A percentile compares a stretch with the other conserved stretches of the same genome.
Evolutionary conservation across 2,329 filamentous ascomycete species (phyloP).

Genomic region (Pyrenochaeta sp.): DNA sequence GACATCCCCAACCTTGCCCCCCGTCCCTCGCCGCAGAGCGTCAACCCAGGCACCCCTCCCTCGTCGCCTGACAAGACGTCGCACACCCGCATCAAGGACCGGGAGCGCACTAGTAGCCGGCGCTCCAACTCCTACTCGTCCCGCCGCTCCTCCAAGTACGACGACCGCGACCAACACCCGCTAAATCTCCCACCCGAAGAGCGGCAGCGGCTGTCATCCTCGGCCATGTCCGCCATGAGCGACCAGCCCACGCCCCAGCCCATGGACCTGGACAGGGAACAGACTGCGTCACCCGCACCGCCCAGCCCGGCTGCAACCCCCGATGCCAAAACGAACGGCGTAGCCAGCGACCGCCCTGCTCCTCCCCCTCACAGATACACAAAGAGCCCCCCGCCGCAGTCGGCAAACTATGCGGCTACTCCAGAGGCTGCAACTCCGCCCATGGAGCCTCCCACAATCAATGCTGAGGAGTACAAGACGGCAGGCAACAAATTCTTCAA

Average conservation of each 20-base stretch:
- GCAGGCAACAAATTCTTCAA: constrained; percentile 98
- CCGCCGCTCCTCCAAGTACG: constrained; percentile 53
- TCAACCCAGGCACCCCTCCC: constrained; percentile 42
- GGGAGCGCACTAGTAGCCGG: constrained; percentile 35
- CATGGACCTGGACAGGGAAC: constrained; percentile 80
- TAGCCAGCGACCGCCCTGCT: constrained; percentile 61
- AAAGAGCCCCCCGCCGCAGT: constrained; percentile 57
- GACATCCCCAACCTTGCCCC: constrained; percentile 31
- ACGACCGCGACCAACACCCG: constrained; percentile 80
- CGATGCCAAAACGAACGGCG: constrained; percentile 59
- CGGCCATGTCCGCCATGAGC: constrained; percentile 67
- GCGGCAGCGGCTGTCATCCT: constrained; percentile 76
- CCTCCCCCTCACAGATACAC: constrained; percentile 74
- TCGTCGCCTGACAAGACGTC: constrained; percentile 49
- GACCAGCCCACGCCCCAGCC: constrained; percentile 64
- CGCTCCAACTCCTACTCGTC: constrained; percentile 42
- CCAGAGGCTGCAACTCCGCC: constrained; percentile 49
- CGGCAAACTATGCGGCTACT: constrained; percentile 47
- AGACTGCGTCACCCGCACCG: constrained; percentile 62
- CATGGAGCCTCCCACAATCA: constrained; percentile 62
- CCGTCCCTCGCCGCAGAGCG: constrained; percentile 27
- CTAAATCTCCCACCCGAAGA: constrained; percentile 91
- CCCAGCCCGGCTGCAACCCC: constrained; percentile 56
- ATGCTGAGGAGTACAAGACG: constrained; percentile 91
- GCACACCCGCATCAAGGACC: constrained; percentile 40